phyloP scores from a whole-genome alignment of 345 rosid species.

The Populus nigra region DNA sequence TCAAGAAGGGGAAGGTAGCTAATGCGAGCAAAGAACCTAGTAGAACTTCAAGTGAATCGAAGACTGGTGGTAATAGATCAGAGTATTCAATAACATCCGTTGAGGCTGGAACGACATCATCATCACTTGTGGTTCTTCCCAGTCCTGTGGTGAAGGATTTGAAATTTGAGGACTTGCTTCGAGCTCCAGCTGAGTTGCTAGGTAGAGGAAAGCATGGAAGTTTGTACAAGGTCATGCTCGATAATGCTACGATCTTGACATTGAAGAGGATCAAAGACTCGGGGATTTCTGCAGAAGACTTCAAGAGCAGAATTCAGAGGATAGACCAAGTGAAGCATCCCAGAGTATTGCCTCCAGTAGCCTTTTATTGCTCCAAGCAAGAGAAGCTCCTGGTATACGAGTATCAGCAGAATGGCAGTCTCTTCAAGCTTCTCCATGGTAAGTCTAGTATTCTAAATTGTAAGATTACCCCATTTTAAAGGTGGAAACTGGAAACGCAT shows the following conservation, averaged over 20 bases:
- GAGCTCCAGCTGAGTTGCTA: slow-evolving; percentile 56
- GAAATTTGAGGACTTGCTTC: slow-evolving; percentile 56
- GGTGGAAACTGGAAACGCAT: not conserved
- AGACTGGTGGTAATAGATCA: slow-evolving; percentile 29
- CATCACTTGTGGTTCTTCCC: slow-evolving; percentile 44
- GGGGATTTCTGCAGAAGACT: slow-evolving; percentile 39
- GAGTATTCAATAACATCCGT: slow-evolving; percentile 46
- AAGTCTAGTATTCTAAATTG: not conserved
- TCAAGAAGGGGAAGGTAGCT: not conserved
- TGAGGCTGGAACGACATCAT: slow-evolving; percentile 31
- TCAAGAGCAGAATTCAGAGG: slow-evolving; percentile 44
- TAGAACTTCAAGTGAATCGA: slow-evolving; percentile 22
- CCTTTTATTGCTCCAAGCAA: slow-evolving; percentile 56
- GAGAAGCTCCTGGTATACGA: slow-evolving; percentile 62
- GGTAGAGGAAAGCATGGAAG: slow-evolving; percentile 65
- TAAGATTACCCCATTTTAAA: not conserved
- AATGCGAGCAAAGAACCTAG: slow-evolving; percentile 15
- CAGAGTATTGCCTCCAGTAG: slow-evolving; percentile 42
- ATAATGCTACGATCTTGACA: slow-evolving; percentile 35
- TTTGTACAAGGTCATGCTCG: slow-evolving; percentile 51
- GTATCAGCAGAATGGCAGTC: slow-evolving; percentile 52
- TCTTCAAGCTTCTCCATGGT: slow-evolving; percentile 61
- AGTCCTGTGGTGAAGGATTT: slow-evolving; percentile 33
- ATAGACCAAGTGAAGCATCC: slow-evolving; percentile 47
- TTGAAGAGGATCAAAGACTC: slow-evolving; percentile 56